Conservation (phyloP, 106 monocot genomes). For the Phalaenopsis aphrodite region DNA sequence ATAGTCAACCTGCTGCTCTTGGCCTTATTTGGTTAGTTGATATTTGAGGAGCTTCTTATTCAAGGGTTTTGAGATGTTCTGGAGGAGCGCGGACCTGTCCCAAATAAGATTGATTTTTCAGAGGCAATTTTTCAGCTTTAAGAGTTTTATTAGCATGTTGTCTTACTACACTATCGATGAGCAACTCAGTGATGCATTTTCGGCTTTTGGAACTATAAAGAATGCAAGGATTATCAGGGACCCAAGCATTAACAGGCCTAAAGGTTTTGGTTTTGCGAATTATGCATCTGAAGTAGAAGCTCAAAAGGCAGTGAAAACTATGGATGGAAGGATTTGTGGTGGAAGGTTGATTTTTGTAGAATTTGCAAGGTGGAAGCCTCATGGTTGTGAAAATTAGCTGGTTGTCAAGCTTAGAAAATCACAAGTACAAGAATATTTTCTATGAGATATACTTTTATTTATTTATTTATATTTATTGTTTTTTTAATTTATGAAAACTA, state of each 20-base stretch:
- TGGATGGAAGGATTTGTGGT: conserved; percentile 35
- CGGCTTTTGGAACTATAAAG: conserved; percentile 15
- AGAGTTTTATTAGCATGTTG: conserved; percentile 22
- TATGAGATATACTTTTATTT: too few relatives aligned
- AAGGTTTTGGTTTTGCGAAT: conserved; percentile 35
- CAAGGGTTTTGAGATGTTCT: conserved; percentile 6
- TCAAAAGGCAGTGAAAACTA: conserved; percentile 37
- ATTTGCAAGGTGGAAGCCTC: background rate
- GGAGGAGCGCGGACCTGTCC: background rate
- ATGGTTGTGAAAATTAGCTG: too few relatives aligned
- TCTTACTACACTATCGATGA: conserved; percentile 30
- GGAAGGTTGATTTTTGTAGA: conserved; percentile 4
- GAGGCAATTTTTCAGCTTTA: conserved; percentile 17
- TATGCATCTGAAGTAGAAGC: conserved; percentile 33
- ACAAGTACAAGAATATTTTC: too few relatives aligned
- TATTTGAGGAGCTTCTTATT: background rate
- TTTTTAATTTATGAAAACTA: too few relatives aligned
- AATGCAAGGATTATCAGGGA: conserved; percentile 34
- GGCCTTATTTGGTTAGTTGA: background rate
- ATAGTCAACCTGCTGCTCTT: too few relatives aligned
- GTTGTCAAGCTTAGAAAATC: too few relatives aligned
- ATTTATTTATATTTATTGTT: too few relatives aligned
- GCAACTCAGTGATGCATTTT: conserved; percentile 17
- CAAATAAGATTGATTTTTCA: background rate
- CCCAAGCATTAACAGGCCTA: conserved; percentile 17